Percentiles rank a stretch among this genome's conserved stretches.
phyloP scores from a whole-genome alignment of 192 early-diverging fungal species.

The Thoreauomyces humboldtii region DNA sequence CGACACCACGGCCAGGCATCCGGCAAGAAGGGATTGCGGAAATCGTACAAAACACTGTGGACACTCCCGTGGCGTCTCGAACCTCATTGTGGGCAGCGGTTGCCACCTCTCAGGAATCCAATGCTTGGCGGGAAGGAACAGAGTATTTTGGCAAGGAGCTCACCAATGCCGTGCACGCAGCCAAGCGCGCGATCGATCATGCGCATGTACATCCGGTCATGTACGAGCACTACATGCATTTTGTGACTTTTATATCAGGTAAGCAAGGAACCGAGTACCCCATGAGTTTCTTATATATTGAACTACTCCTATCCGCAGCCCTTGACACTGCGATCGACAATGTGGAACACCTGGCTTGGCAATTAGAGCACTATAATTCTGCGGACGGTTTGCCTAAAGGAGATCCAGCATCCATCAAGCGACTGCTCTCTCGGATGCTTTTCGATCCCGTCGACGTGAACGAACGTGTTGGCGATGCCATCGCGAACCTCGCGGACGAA shows the following conservation, averaged over 20 bases:
- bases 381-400: background rate
- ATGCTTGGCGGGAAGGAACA: slow-evolving; percentile 17
- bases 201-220: slow-evolving; percentile 30
- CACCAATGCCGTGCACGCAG: slow-evolving; percentile 10
- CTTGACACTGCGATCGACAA: slow-evolving; percentile 26
- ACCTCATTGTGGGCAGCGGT: slow-evolving; percentile 12
- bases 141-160: slow-evolving; percentile 18
- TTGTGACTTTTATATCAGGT: slow-evolving; percentile 24
- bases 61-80: background rate
- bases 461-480: slow-evolving; percentile 27
- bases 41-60: background rate
- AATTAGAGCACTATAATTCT: slow-evolving; percentile 21
- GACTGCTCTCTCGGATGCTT: slow-evolving; percentile 16
- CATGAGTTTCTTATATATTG: too few relatives aligned
- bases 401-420: slow-evolving; percentile 6
- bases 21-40: background rate
- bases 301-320: slow-evolving; percentile 1
- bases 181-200: slow-evolving; percentile 24
- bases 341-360: slow-evolving; percentile 31
- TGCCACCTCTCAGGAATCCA: slow-evolving; percentile 5
- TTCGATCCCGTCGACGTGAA: slow-evolving; percentile 29
- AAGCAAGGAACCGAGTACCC: too few relatives aligned
- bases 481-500: slow-evolving; percentile 22
- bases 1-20: background rate
- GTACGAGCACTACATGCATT: slow-evolving; percentile 28